Percentiles rank a stretch among this genome's conserved stretches.
These are phyloP conservation scores for Jasminum sambac DNA, from an alignment of 257 asterid genomes.

Conservation along the genomic window DNA sequence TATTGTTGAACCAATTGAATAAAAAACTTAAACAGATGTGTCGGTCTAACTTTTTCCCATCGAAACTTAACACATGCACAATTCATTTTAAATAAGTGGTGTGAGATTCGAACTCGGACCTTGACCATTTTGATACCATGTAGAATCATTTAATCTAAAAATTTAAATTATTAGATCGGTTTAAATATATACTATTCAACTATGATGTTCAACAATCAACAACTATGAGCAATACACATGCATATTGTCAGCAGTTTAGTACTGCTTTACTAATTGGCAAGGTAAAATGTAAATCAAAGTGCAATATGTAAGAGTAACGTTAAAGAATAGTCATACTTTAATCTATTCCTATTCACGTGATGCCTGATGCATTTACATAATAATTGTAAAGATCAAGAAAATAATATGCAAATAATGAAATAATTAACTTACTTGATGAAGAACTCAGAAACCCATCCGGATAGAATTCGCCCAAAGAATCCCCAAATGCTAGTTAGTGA, in stretches of 20 bases:
- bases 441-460: slow-evolving; percentile 86
- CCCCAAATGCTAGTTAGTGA: slow-evolving; percentile 96
- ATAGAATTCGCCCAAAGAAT: slow-evolving; percentile 82
- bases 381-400: not conserved
- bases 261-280: not conserved
- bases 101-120: too few relatives aligned
- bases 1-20: too few relatives aligned
- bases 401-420: not conserved
- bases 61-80: too few relatives aligned
- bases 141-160: too few relatives aligned
- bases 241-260: not conserved
- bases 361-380: not conserved
- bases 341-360: not conserved
- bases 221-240: too few relatives aligned
- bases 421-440: slow-evolving; percentile 70
- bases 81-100: too few relatives aligned
- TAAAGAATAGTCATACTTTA: slow-evolving; percentile 9
- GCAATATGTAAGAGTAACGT: not conserved
- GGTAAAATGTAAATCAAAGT: slow-evolving; percentile 1
- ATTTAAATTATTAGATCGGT: too few relatives aligned
- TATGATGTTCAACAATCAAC: too few relatives aligned
- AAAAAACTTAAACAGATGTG: too few relatives aligned
- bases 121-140: too few relatives aligned
- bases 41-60: too few relatives aligned
- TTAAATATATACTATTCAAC: too few relatives aligned